Evolutionary conservation across 129 eudicot species (phyloP), one percentile per base, ranked within the genome.

Genomic region (Glebionis coronaria): DNA sequence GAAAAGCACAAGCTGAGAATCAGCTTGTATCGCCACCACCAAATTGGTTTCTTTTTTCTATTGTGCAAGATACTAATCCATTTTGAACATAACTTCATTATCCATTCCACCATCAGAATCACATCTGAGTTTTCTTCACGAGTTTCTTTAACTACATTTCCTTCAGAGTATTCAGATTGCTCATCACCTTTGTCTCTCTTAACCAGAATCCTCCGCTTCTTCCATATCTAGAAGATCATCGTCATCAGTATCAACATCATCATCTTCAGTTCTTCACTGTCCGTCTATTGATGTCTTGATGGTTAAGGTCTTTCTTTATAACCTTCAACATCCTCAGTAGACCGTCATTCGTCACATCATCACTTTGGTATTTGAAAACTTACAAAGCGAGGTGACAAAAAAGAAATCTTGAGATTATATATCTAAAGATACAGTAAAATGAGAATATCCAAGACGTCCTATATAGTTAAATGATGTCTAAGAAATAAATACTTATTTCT

Each of bases 1-100:
- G 73, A 93, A 93, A 54, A 93, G 95, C 23, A 86, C 85, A 14
- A 93, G 98, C 80, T 93, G 98, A 27, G 95, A 87, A 68, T 88
- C 90, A 73, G 98, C 90, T 65, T n/a, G 95, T 82, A 81, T 86
- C 97, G 14, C 90, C 89, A n/a, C n/a, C n/a, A 11, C 98, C 98
- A 18, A 89, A 85, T 60, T 88, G 94, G 80, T 88, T 92, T 74
- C 80, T 79, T 54, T 80, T 76, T 18, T 88, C 98, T 72, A 81
- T 87, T 75, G 85, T 12, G 95, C 87, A 46, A 88, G 90, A 76
- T 93, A 82, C 31, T 87, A 73, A 81, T 93, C 97, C 95, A 93
- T 86, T 13, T 95, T 73, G 61, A 93, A 93, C 98, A 93, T 93
- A 8, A 90, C 98, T 15, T 93, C 98, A 67, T 93, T 96, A 56